phyloP scores from a whole-genome alignment of 306 rosid genomes.

The Vicia faba region DNA sequence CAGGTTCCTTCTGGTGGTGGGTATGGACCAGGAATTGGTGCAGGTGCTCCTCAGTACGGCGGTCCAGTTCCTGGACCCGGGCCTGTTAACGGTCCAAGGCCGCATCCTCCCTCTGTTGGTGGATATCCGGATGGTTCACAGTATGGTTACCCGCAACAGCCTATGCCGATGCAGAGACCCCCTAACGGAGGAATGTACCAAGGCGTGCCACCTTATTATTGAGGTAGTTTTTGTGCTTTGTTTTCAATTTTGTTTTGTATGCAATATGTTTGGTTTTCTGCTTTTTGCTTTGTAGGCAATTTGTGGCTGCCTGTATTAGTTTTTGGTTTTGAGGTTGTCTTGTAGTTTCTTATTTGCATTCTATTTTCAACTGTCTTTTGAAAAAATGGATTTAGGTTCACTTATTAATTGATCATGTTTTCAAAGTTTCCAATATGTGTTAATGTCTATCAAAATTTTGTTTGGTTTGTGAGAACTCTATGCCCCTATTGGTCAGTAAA shows the following conservation, averaged over 20 bases:
- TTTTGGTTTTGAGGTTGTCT: slow-evolving; percentile 14
- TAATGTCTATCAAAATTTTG: neutral
- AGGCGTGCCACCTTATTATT: slow-evolving; percentile 79
- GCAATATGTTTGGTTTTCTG: slow-evolving; percentile 2
- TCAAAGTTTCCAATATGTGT: neutral
- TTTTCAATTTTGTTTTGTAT: neutral
- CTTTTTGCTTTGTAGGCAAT: neutral
- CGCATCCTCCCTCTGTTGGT: slow-evolving; percentile 63
- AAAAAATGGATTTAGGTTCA: neutral
- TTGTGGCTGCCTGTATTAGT: neutral
- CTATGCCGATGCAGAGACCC: slow-evolving; percentile 59
- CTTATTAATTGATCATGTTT: neutral
- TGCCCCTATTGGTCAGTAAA: neutral
- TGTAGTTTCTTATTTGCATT: neutral
- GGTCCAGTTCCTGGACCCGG: slow-evolving; percentile 44
- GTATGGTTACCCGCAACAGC: slow-evolving; percentile 62
- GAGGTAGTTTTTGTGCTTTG: slow-evolving; percentile 61
- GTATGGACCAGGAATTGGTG: slow-evolving; percentile 54
- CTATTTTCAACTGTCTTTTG: neutral
- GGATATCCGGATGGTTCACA: slow-evolving; percentile 62
- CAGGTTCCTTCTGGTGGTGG: slow-evolving; percentile 60
- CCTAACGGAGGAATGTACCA: slow-evolving; percentile 91
- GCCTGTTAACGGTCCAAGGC: slow-evolving; percentile 49
- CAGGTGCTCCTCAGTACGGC: slow-evolving; percentile 51
- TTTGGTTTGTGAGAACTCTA: neutral